Base-by-base conservation (phyloP, 1,284 basidiomycete genomes). In the Pholiota adiposa region DNA sequence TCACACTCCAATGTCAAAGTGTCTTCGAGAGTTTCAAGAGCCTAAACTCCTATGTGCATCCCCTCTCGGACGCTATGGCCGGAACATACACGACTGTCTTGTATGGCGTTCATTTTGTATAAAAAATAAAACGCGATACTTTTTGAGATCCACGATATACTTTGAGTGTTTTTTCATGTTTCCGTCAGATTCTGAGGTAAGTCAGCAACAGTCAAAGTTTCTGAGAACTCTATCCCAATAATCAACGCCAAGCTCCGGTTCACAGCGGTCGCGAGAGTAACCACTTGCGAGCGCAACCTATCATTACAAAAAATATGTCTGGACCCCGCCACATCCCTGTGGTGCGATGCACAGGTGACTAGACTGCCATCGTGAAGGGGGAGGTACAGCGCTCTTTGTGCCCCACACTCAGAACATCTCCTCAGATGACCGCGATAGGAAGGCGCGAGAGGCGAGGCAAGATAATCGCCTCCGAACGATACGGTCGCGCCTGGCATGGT, bases 361-460 rank as follows among this genome's bases (percentile, higher is more conserved):
- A 7, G 9, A 6, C 36, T 7, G 14, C 36, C 36, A n/a, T n/a
- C 36, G 44, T 46, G 23, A 27, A 23, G 25, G 21, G 25, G 18
- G 23, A 12, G 12, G 21, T n/a, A 46, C 23, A 46, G 44, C 44
- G 44, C 44, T 46, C 16, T 27, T 46, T 46, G 25, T n/a, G 44
- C 23, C 4, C 25, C 44, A 43, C 21, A 21, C 12, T 7, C 48
- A 50, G 29, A 29, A 50, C 14, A 50, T 50, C n/a, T n/a, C n/a
- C 48, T 4, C 31, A 50, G 54, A 55, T 55, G 43, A 31, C 54
- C 16, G 16, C 54, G 54, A 55, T 55, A 55, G 54, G 54, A 48
- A 48, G 44, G 43, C 27, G 44, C 44, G 7, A 46, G 44, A 46
- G 44, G 36, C 36, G 23, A 23, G 12, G 12, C 25, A 16, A 46